Conservation (phyloP, 805 yeast genomes). For the Yarrowia porcina region DNA sequence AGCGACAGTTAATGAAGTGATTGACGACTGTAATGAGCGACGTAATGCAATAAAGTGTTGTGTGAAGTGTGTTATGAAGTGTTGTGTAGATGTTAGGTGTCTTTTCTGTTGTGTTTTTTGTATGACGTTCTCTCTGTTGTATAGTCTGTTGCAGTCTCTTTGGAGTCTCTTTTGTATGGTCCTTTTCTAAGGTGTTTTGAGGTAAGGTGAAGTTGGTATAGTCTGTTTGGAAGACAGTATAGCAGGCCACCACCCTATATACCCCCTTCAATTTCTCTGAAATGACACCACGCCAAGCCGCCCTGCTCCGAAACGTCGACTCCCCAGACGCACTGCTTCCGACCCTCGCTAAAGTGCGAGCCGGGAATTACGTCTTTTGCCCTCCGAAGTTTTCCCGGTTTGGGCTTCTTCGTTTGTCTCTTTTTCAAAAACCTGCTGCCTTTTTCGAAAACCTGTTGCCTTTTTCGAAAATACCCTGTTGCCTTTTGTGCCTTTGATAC, state of each 20-base stretch:
- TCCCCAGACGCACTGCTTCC: neutral
- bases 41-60: neutral
- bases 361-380: neutral
- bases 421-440: neutral
- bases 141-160: no score
- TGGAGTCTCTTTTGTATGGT: no score
- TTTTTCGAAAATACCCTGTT: neutral
- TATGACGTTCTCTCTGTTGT: no score
- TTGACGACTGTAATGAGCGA: no score
- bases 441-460: neutral
- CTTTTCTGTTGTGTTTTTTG: no score
- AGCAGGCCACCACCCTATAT: neutral
- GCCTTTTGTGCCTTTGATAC: neutral
- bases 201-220: no score
- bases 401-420: neutral
- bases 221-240: no score
- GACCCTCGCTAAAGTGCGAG: neutral
- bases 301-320: neutral
- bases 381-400: neutral
- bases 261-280: neutral
- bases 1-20: no score
- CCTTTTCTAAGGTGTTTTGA: no score
- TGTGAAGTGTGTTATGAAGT: no score
- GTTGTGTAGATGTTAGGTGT: no score
- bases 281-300: neutral